These are phyloP conservation scores for Alternaria incomplexa DNA, from an alignment of 2,329 filamentous ascomycete genomes.

Conservation along the genomic window DNA sequence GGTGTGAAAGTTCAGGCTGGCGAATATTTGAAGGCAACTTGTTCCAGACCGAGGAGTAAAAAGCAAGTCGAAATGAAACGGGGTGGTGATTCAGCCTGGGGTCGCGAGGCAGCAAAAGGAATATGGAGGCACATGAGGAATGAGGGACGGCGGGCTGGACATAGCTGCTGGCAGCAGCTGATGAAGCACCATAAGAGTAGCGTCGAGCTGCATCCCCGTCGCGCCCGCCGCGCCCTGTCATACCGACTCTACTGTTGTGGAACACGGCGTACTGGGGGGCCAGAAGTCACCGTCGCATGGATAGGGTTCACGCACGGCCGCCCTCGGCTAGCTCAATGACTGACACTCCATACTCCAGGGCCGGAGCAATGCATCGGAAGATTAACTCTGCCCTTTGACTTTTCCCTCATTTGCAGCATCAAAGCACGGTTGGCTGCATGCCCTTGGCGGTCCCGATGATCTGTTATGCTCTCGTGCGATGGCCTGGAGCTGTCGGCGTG, in stretches of 20 bases:
- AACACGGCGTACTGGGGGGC: slow-evolving; percentile 25
- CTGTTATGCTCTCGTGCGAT: slow-evolving; percentile 7
- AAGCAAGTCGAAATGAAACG: background rate
- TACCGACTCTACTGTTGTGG: slow-evolving; percentile 24
- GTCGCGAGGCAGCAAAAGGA: slow-evolving; percentile 7
- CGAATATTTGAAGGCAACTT: background rate
- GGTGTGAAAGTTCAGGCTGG: background rate
- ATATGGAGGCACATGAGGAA: slow-evolving; percentile 11
- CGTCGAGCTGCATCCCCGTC: slow-evolving; percentile 20
- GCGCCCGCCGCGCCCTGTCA: slow-evolving; percentile 27
- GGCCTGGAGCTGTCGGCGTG: background rate
- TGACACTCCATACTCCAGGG: slow-evolving; percentile 21
- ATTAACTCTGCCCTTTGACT: slow-evolving; percentile 3
- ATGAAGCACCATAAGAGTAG: slow-evolving; percentile 22
- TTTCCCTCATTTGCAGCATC: slow-evolving; percentile 1
- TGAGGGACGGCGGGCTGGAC: slow-evolving; percentile 15
- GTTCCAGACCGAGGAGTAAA: background rate
- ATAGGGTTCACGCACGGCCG: slow-evolving; percentile 10
- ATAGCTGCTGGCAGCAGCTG: slow-evolving; percentile 20
- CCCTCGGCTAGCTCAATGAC: slow-evolving; percentile 24
- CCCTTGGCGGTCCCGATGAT: slow-evolving; percentile 17
- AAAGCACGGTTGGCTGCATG: slow-evolving; percentile 1
- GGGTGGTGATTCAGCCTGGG: slow-evolving; percentile 4
- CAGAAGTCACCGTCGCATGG: slow-evolving; percentile 26
- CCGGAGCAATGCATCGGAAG: slow-evolving; percentile 14